Base-by-base conservation (phyloP, 1,284 basidiomycete species). In the Apiotrichum brassicae region DNA sequence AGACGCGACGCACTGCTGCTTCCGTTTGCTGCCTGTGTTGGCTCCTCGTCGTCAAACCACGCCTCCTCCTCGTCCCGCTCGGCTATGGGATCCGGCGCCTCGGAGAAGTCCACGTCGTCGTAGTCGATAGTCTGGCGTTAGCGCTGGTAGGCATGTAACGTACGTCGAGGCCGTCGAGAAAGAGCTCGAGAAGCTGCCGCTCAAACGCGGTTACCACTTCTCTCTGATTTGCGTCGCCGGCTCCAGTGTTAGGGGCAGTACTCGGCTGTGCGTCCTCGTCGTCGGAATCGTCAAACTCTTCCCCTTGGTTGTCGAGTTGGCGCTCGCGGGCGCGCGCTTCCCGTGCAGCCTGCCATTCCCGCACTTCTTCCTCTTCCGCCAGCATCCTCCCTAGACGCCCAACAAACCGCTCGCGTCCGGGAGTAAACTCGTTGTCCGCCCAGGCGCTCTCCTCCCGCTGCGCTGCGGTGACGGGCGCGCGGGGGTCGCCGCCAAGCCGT, bases 81-180 rank as follows among this genome's bases (percentile, higher is more conserved):
- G 0, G 59, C 60, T 22, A 71, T 64, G 3, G 62, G 63, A 51
- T 72, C 70, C 6, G 60, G 58, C 2, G 40, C 56, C 24, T 70
- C 65, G 8, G 48, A 48, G 44, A 72, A 72, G 53, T 74, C 72
- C 34, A 74, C 63, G 3, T 45, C 43, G 34, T 59, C 57, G 42
- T 74, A 74, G 25, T 65, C 59, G 14, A 74, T 56, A 1, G 68
- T 70, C 71, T 73, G 46, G 0, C 3, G 34, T 26, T 12, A 18
- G 46, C 14, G 28, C 8, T 30, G 8, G 19, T 42, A 22, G 6
- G 16, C 26, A 4, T 4, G 20, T 13, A 22, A 68, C 69, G 65
- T 45, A 73, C 71, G 54, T 74, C 72, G 24, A 71, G 43, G 2
- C 72, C 72, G 48, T 72, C 72, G 20, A 74, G 49, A 46, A 72